Base-by-base conservation (phyloP, 164 flowering plant species). In the Vitis rotundifolia region DNA sequence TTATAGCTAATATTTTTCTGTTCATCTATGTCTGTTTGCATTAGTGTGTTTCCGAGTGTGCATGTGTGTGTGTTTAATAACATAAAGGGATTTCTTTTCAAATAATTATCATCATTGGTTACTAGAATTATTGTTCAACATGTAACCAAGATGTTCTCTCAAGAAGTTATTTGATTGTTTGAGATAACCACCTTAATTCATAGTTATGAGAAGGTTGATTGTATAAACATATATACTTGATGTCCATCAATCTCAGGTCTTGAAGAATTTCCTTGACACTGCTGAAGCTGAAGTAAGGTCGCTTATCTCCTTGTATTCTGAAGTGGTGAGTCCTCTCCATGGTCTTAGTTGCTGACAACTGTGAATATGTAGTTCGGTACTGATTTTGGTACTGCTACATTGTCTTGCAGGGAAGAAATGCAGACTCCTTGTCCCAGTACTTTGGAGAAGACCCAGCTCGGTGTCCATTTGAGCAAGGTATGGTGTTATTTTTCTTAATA, bases 401-500 rank as follows among this genome's bases (percentile, higher is more conserved):
- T 64, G n/a, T 74, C 59, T 79, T 84, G 52, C 81, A 95, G 99
- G 99, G 99, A 69, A 88, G 97, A 82, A 95, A 76, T 88, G 99
- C 98, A 54, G 99, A 96, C 75, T 93, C 99, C 4, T 78, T 96
- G 67, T 89, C 94, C 72, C 95, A 88, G 66, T 96, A 96, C 77
- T 96, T 96, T 72, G 99, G 99, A 61, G 98, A 96, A 81, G 98
- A 96, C 87, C 99, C 99, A 68, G 91, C 92, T 74, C 84, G 97
- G 47, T 96, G 97, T 68, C 98, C 99, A 68, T 96, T 96, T 82
- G 99, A 96, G 77, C 97, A 93, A 93, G 99, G 99, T 96, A 5
- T 69, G 78, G 47, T 59, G 10, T 49, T 26, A 44, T 59, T 63
- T 64, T 55, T 22, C 16, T 11, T 44, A 11, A 9, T 49, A 22